A percentile compares a stretch with the other conserved stretches of the same genome.
Evolutionary conservation across 352 stramenopile species (phyloP).

Genomic region (Phytopythium mirpurense): DNA sequence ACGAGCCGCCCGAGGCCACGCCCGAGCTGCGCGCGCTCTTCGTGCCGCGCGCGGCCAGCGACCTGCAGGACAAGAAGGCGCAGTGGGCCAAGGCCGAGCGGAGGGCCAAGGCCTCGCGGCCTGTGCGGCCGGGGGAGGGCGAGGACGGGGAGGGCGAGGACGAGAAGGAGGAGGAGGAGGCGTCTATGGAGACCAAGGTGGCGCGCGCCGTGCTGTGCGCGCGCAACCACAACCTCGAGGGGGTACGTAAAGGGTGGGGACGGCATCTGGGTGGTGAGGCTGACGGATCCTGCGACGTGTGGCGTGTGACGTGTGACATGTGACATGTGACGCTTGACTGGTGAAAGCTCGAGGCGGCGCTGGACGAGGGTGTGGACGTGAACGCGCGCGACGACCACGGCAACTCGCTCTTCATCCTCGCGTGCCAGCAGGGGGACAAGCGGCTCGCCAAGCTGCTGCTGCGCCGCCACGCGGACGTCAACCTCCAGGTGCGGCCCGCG

Average conservation of each 20-base stretch:
- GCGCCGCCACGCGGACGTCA: slow-evolving; percentile 90
- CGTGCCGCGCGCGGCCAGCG: slow-evolving; percentile 40
- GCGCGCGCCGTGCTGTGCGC: slow-evolving; percentile 54
- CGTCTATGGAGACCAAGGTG: slow-evolving; percentile 41
- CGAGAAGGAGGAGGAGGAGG: slow-evolving; percentile 8
- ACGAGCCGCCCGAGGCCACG: slow-evolving; percentile 57
- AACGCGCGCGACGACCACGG: slow-evolving; percentile 92
- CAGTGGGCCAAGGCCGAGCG: slow-evolving; percentile 36
- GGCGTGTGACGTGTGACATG: too few species aligned
- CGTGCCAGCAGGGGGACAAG: slow-evolving; percentile 94
- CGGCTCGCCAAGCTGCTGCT: slow-evolving; percentile 94
- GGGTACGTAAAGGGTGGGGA: slow-evolving; percentile 24
- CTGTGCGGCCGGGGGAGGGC: slow-evolving; percentile 4
- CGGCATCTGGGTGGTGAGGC: too few species aligned
- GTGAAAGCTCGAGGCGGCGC: slow-evolving; percentile 66
- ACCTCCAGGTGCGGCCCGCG: slow-evolving; percentile 79
- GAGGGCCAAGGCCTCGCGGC: neutral
- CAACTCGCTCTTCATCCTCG: slow-evolving; percentile 94
- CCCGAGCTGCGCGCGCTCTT: slow-evolving; percentile 54
- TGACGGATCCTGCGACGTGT: too few species aligned
- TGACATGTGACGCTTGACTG: too few species aligned
- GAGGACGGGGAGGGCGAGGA: slow-evolving; percentile 7
- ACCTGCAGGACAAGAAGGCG: slow-evolving; percentile 59
- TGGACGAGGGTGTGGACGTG: slow-evolving; percentile 88
- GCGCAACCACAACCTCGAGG: slow-evolving; percentile 78